These are phyloP conservation scores for Trichaptum fuscoviolaceum DNA, from an alignment of 768 basidiomycete species.

Conservation along the genomic window DNA sequence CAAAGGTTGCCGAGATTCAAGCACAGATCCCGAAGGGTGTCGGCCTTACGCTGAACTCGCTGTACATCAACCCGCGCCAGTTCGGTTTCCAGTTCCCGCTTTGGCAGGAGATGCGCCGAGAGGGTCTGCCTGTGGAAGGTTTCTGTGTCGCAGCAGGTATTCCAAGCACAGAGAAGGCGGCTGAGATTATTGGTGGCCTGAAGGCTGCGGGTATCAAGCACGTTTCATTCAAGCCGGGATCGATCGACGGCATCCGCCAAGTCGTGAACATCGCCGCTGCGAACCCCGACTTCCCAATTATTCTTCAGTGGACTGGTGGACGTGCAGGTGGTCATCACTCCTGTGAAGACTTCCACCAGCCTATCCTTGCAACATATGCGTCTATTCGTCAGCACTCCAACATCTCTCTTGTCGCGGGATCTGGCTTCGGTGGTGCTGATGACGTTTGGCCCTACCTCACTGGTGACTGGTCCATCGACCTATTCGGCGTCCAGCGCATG, in stretches of 20 bases:
- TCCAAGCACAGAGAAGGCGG: slow-evolving; percentile 93
- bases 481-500: slow-evolving; percentile 88
- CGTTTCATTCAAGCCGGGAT: slow-evolving; percentile 97
- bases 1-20: slow-evolving; percentile 92
- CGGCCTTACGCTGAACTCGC: slow-evolving; percentile 88
- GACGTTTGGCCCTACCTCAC: slow-evolving; percentile 97
- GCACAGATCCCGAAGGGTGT: slow-evolving; percentile 78
- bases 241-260: slow-evolving; percentile 95
- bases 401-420: slow-evolving; percentile 87
- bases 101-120: slow-evolving; percentile 96
- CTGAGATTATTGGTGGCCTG: slow-evolving; percentile 88
- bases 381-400: slow-evolving; percentile 86
- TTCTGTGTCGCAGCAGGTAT: slow-evolving; percentile 99
- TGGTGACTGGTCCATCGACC: slow-evolving; percentile 87
- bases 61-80: slow-evolving; percentile 98
- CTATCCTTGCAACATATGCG: slow-evolving; percentile 84
- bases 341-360: slow-evolving; percentile 98
- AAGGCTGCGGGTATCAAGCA: slow-evolving; percentile 87
- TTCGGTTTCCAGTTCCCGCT: slow-evolving; percentile 96
- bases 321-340: slow-evolving; percentile 98
- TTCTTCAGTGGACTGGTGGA: slow-evolving; percentile 98
- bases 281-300: slow-evolving; percentile 94
- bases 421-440: slow-evolving; percentile 91
- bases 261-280: slow-evolving; percentile 93
- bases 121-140: slow-evolving; percentile 95